phyloP scores from a whole-genome alignment of 441 rosid genomes.

The Francoa sonchifolia region DNA sequence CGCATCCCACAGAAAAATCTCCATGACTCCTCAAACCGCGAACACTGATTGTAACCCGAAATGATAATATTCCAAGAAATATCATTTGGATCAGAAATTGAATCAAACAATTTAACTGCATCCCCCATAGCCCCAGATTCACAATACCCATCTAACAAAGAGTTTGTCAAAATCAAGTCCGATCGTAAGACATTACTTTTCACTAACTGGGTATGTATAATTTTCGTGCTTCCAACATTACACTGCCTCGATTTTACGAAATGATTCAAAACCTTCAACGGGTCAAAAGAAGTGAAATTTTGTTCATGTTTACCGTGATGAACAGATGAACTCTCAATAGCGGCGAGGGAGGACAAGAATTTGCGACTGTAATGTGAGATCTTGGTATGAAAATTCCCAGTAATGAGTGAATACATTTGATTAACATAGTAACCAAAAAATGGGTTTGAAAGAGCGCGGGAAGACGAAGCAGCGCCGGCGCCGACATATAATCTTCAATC shows the following conservation, averaged over 20 bases:
- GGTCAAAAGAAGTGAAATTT: constrained; percentile 17
- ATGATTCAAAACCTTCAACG: constrained; percentile 27
- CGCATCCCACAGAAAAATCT: constrained; percentile 38
- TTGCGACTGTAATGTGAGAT: constrained; percentile 12
- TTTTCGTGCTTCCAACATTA: constrained; percentile 23
- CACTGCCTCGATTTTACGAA: constrained; percentile 19
- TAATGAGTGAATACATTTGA: constrained; percentile 30
- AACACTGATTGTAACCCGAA: constrained; percentile 32
- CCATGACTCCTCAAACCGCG: constrained; percentile 29
- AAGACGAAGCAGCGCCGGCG: no score
- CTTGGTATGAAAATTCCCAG: constrained; percentile 14
- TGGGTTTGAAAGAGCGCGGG: no score
- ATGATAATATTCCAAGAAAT: constrained; percentile 56
- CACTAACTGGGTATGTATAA: constrained; percentile 38
- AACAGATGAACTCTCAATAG: constrained; percentile 9
- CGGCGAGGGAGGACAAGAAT: constrained; percentile 22
- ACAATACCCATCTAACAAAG: constrained; percentile 35
- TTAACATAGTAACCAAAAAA: no score
- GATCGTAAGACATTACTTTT: constrained; percentile 21
- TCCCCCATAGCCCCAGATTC: constrained; percentile 26
- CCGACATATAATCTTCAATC: no score
- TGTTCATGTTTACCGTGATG: constrained; percentile 10
- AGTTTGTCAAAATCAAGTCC: constrained; percentile 25
- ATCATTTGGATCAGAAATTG: constrained; percentile 40
- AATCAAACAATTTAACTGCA: constrained; percentile 52